phyloP scores from a whole-genome alignment of 352 stramenopile species.

The Phytophthora hybrid region DNA sequence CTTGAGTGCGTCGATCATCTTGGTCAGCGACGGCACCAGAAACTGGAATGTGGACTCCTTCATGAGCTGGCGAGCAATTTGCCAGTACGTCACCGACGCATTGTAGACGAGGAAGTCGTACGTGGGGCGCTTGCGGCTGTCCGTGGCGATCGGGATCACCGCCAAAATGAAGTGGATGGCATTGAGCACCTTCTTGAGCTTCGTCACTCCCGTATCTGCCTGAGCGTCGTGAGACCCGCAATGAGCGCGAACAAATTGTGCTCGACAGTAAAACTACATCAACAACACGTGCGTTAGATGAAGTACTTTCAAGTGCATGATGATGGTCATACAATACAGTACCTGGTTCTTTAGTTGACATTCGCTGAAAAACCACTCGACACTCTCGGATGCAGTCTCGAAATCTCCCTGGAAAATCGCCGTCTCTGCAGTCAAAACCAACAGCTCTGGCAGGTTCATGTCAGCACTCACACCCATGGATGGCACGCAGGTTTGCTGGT shows the following conservation, averaged over 20 bases:
- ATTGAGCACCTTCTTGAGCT: conserved; percentile 66
- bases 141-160: conserved; percentile 76
- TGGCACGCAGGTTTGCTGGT: conserved; percentile 52
- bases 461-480: conserved; percentile 26
- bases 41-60: conserved; percentile 81
- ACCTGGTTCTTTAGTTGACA: conserved; percentile 81
- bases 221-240: conserved; percentile 59
- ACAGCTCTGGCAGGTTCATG: conserved; percentile 70
- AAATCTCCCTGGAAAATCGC: conserved; percentile 77
- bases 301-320: not conserved
- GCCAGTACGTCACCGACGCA: conserved; percentile 88
- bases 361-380: conserved; percentile 80
- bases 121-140: conserved; percentile 58
- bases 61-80: conserved; percentile 85
- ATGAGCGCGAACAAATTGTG: conserved; percentile 82
- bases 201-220: conserved; percentile 45
- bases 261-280: conserved; percentile 88
- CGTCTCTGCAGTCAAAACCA: conserved; percentile 80
- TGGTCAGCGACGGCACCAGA: conserved; percentile 66
- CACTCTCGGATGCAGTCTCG: conserved; percentile 53
- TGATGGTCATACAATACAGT: not conserved
- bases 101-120: conserved; percentile 96
- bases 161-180: conserved; percentile 81
- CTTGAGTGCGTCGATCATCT: conserved; percentile 78
- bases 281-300: not conserved